phyloP scores from a whole-genome alignment of 129 eudicot genomes.

The Centaurea solstitialis region DNA sequence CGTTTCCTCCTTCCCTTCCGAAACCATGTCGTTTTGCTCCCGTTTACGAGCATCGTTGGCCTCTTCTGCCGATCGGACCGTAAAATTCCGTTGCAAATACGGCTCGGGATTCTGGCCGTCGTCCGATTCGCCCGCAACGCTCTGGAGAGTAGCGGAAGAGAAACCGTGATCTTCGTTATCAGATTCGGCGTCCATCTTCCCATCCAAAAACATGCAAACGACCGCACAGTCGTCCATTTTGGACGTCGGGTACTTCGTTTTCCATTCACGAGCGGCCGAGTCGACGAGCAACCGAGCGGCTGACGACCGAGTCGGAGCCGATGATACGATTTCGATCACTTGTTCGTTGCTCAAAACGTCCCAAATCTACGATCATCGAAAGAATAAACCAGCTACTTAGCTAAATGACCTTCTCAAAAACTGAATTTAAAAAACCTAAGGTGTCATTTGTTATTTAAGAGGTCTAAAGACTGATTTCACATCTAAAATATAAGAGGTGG shows the following conservation, averaged over 20 bases:
- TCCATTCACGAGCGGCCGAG: slow-evolving; percentile 95
- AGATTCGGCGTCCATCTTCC: slow-evolving; percentile 87
- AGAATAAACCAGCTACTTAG: no score
- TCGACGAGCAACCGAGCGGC: slow-evolving; percentile 85
- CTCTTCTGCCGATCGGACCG: slow-evolving; percentile 79
- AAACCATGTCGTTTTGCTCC: slow-evolving; percentile 26
- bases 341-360: slow-evolving; percentile 92
- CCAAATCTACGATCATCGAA: slow-evolving; percentile 60
- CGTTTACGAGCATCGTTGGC: slow-evolving; percentile 32
- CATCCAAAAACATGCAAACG: slow-evolving; percentile 86
- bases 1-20: slow-evolving; percentile 46
- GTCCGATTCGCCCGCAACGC: slow-evolving; percentile 78
- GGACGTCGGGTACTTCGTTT: slow-evolving; percentile 83
- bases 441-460: no score
- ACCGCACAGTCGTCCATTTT: slow-evolving; percentile 98
- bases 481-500: no score
- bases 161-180: slow-evolving; percentile 82
- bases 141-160: slow-evolving; percentile 83
- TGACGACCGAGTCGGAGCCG: slow-evolving; percentile 77
- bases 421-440: no score
- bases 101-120: slow-evolving; percentile 84
- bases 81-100: slow-evolving; percentile 59
- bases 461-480: no score
- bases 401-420: no score
- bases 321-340: slow-evolving; percentile 80